Evolutionary conservation across 73 alveolate genomes (phyloP).

Genomic region (Symbiodinium natans): DNA sequence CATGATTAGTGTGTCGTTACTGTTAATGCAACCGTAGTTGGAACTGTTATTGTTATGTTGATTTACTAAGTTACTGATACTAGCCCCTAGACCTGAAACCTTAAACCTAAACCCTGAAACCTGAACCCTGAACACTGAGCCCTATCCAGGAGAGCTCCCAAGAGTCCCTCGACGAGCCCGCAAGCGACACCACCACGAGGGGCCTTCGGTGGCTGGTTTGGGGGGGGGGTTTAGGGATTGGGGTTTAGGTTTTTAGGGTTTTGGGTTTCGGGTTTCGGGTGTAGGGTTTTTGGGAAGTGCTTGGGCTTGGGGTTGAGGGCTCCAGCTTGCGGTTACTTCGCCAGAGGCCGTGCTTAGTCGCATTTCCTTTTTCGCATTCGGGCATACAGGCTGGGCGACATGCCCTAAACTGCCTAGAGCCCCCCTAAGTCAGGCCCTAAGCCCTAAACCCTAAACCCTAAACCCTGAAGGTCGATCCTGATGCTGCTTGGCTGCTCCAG

Average conservation of each 20-base stretch:
- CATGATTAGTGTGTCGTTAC: no score
- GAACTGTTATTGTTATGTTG: no score
- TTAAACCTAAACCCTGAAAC: no score
- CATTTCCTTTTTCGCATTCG: neutral
- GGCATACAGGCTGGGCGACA: neutral
- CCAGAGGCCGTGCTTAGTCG: neutral
- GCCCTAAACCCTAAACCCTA: neutral
- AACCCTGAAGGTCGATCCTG: neutral
- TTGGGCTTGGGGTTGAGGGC: neutral
- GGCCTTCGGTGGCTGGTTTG: neutral
- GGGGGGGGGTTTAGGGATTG: neutral
- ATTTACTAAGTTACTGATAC: no score
- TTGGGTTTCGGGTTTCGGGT: neutral
- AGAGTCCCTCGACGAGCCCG: neutral
- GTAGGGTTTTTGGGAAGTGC: no score
- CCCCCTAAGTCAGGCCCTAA: neutral
- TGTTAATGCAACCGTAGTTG: no score
- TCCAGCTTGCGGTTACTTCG: neutral
- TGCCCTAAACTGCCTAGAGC: neutral
- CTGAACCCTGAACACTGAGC: no score
- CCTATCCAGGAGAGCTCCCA: neutral
- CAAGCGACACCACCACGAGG: neutral
- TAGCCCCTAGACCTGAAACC: no score
- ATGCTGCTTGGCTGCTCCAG: slow-evolving; percentile 79
- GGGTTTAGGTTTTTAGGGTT: neutral